A percentile compares a stretch with the other conserved stretches of the same genome.
Evolutionary conservation across 225 moss, liverwort and hornwort species (phyloP).

Genomic region (Anthoceros angustus): DNA sequence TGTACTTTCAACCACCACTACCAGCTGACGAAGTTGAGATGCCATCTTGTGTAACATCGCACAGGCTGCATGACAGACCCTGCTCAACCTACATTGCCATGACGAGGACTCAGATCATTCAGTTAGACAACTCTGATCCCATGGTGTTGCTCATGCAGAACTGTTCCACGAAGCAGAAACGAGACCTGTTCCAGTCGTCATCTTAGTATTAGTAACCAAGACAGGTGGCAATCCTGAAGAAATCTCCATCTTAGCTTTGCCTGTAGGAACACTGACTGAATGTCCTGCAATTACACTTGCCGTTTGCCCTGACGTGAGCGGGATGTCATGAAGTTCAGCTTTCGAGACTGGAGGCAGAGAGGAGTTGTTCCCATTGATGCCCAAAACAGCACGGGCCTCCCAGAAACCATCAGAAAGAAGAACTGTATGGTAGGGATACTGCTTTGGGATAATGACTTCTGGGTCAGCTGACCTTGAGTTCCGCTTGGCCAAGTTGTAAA

Average conservation of each 20-base stretch:
- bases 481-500: slow-evolving; percentile 68
- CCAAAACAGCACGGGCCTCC: slow-evolving; percentile 44
- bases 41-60: neutral
- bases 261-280: neutral
- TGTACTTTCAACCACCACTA: slow-evolving; percentile 75
- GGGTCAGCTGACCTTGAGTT: slow-evolving; percentile 23
- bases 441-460: slow-evolving; percentile 52
- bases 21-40: slow-evolving; percentile 52
- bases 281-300: neutral
- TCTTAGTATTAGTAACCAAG: neutral
- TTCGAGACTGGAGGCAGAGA: neutral
- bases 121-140: neutral
- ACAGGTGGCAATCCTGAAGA: neutral
- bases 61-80: neutral
- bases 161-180: neutral
- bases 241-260: neutral
- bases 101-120: neutral
- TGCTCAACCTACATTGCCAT: too few species aligned
- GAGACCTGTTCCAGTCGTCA: neutral
- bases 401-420: slow-evolving; percentile 72
- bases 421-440: slow-evolving; percentile 41
- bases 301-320: neutral
- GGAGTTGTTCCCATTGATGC: slow-evolving; percentile 19
- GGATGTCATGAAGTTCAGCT: neutral
- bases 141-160: neutral